These are phyloP conservation scores for Cyberlindnera maclurae DNA, from an alignment of 805 yeast species.

Conservation along the genomic window DNA sequence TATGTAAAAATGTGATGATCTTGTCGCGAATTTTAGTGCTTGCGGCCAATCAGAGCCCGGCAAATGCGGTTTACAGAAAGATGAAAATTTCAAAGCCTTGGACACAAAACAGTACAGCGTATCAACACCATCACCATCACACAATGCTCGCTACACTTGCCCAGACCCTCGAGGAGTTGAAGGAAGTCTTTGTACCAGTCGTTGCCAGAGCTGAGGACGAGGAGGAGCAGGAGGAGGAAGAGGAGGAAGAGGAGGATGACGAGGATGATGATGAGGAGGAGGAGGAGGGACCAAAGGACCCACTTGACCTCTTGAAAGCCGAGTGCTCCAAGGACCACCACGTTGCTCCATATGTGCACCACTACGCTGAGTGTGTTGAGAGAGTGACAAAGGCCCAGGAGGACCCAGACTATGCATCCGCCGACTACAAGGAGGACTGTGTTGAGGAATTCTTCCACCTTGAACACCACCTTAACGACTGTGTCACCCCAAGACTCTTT, in stretches of 20 bases:
- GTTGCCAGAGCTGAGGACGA: constrained; percentile 59
- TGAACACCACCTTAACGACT: constrained; percentile 86
- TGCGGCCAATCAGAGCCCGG: constrained; percentile 16
- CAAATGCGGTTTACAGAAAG: constrained; percentile 10
- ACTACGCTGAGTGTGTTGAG: constrained; percentile 90
- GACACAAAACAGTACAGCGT: neutral
- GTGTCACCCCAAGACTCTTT: constrained; percentile 87
- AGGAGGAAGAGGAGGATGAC: constrained; percentile 29
- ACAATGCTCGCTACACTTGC: constrained; percentile 31
- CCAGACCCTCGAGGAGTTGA: constrained; percentile 51
- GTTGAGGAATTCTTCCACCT: constrained; percentile 97
- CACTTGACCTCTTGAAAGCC: constrained; percentile 52
- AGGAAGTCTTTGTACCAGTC: constrained; percentile 74
- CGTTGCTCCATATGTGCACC: constrained; percentile 74
- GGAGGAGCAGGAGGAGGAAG: constrained; percentile 24
- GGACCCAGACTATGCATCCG: constrained; percentile 75
- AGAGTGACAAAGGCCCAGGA: constrained; percentile 86
- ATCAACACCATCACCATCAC: constrained; percentile 1
- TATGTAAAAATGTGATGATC: neutral
- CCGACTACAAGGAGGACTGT: constrained; percentile 90
- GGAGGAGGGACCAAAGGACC: constrained; percentile 69
- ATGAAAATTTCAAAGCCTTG: neutral
- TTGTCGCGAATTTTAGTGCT: constrained; percentile 1
- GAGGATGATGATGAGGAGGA: constrained; percentile 62
- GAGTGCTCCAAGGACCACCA: constrained; percentile 64